Percentiles rank a stretch among this genome's conserved stretches.
Conservation (phyloP, 176 grass and related monocot genomes). For the Paspalum notatum region DNA sequence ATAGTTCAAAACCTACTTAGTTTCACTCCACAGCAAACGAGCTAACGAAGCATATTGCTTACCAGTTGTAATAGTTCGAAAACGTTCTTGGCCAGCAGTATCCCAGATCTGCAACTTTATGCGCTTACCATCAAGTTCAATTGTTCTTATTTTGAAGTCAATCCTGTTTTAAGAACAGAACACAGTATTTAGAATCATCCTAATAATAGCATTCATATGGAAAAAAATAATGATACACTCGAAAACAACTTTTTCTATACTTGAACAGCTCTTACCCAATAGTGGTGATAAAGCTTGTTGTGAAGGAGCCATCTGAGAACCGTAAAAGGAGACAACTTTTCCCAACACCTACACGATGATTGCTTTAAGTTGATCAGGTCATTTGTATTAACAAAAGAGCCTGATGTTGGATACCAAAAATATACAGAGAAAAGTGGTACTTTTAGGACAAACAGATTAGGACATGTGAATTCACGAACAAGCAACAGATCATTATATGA, state of each 20-base stretch:
- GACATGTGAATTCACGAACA: neutral
- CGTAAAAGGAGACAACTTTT: constrained; percentile 59
- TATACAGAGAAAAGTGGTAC: neutral
- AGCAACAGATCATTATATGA: neutral
- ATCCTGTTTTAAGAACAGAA: constrained; percentile 36
- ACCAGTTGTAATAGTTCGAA: constrained; percentile 64
- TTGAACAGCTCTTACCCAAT: constrained; percentile 44
- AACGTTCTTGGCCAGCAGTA: constrained; percentile 64
- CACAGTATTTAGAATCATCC: neutral
- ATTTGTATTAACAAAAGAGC: neutral
- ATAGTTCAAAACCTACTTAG: neutral
- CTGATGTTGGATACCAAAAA: too few relatives aligned
- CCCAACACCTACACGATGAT: constrained; percentile 45
- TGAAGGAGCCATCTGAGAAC: constrained; percentile 58
- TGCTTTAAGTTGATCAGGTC: neutral
- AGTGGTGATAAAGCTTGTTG: constrained; percentile 60
- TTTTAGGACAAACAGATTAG: neutral
- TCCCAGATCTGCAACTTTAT: constrained; percentile 69
- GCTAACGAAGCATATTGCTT: constrained; percentile 13
- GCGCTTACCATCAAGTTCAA: constrained; percentile 58
- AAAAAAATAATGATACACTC: constrained; percentile 3
- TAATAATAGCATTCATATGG: neutral
- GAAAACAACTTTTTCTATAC: neutral
- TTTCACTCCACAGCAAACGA: neutral
- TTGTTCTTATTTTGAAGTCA: constrained; percentile 65